Conservation (phyloP, 345 rosid species). For the Hypericum androsaemum region DNA sequence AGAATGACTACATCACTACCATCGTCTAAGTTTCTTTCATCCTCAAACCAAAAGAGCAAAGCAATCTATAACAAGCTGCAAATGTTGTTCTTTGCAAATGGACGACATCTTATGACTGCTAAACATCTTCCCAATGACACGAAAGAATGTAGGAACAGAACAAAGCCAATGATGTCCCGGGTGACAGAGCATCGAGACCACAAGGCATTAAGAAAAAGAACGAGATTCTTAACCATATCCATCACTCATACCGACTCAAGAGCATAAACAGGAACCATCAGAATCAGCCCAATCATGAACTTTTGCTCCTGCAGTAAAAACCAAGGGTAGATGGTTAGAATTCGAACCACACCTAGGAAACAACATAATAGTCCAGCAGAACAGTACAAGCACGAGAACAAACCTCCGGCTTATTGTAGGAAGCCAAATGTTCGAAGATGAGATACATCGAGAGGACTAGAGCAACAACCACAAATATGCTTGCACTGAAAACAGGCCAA, state of each 20-base stretch:
- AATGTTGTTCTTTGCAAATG: no score
- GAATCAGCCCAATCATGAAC: slow-evolving; percentile 82
- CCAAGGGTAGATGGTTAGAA: slow-evolving; percentile 4
- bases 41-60: no score
- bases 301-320: slow-evolving; percentile 81
- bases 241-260: slow-evolving; percentile 71
- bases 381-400: slow-evolving; percentile 15
- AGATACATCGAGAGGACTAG: slow-evolving; percentile 81
- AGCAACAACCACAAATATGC: slow-evolving; percentile 70
- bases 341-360: background rate
- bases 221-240: slow-evolving; percentile 1
- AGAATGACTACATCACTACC: no score
- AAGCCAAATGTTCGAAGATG: slow-evolving; percentile 77
- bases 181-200: background rate
- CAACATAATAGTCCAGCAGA: background rate
- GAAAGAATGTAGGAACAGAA: no score
- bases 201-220: background rate
- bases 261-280: slow-evolving; percentile 97
- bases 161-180: background rate
- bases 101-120: no score
- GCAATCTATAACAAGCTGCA: no score
- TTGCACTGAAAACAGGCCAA: slow-evolving; percentile 85
- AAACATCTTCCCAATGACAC: no score
- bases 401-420: slow-evolving; percentile 98
- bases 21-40: no score